These are phyloP conservation scores for Fraxinus pennsylvanica DNA, from an alignment of 257 asterid genomes.

Conservation along the genomic window DNA sequence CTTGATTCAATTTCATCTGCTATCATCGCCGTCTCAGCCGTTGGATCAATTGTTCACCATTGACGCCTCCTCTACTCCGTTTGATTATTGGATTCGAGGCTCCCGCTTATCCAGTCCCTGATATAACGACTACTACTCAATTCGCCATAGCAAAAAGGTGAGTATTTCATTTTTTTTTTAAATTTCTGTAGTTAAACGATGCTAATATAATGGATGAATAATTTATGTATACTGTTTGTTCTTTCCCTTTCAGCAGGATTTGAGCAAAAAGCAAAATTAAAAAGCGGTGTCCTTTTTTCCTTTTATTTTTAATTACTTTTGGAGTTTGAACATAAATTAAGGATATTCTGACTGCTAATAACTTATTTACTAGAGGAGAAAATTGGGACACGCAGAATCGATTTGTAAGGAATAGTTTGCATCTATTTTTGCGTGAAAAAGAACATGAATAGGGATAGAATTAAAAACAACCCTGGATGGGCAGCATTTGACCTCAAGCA, in stretches of 20 bases:
- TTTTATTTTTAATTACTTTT: background rate
- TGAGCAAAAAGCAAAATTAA: conserved; percentile 13
- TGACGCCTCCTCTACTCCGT: conserved; percentile 25
- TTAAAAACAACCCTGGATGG: conserved; percentile 71
- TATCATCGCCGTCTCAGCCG: conserved; percentile 30
- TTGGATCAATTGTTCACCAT: conserved; percentile 27
- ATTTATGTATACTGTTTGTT: background rate
- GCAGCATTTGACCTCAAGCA: conserved; percentile 74
- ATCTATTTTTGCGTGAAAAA: conserved; percentile 4
- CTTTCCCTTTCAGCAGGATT: background rate
- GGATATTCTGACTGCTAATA: conserved; percentile 9
- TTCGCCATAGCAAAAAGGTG: background rate
- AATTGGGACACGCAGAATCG: background rate
- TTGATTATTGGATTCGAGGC: conserved; percentile 47
- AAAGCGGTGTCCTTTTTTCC: background rate
- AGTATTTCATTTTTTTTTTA: background rate
- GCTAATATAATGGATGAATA: background rate
- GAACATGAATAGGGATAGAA: conserved; percentile 45
- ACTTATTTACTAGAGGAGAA: conserved; percentile 11
- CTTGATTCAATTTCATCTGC: conserved; percentile 6
- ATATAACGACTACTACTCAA: conserved; percentile 1
- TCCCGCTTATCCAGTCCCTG: conserved; percentile 46
- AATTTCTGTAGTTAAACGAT: background rate
- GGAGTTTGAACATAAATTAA: background rate
- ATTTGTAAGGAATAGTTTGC: conserved; percentile 3